phyloP scores from a whole-genome alignment of 495 filamentous ascomycete species.

The Neurospora pannonica region DNA sequence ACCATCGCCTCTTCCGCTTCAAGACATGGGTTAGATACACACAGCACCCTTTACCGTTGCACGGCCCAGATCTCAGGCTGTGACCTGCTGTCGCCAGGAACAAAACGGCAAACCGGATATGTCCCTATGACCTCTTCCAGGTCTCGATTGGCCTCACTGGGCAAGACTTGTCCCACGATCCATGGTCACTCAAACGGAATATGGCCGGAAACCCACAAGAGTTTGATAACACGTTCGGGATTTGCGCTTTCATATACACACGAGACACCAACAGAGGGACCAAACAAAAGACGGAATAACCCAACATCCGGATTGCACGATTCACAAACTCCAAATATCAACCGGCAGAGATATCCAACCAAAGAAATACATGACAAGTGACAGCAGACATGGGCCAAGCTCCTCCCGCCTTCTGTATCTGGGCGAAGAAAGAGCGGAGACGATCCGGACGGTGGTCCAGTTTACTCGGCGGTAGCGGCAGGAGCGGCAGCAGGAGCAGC shows the following conservation, averaged over 20 bases:
- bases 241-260: neutral
- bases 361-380: constrained; percentile 6
- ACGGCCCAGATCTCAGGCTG: neutral
- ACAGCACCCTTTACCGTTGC: neutral
- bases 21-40: neutral
- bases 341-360: constrained; percentile 12
- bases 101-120: neutral
- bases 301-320: neutral
- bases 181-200: neutral
- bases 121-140: neutral
- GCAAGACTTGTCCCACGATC: neutral
- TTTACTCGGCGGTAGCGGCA: constrained; percentile 8
- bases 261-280: neutral
- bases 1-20: neutral
- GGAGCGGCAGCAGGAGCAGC: neutral
- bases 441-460: neutral
- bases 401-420: neutral
- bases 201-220: neutral
- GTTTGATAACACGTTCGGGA: neutral
- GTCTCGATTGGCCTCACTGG: neutral
- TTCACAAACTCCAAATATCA: neutral
- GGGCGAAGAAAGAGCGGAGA: neutral
- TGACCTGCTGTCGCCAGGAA: neutral
- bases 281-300: neutral
- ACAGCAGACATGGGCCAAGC: neutral